Conservation (phyloP, 345 rosid genomes). For the Moringa oleifera region DNA sequence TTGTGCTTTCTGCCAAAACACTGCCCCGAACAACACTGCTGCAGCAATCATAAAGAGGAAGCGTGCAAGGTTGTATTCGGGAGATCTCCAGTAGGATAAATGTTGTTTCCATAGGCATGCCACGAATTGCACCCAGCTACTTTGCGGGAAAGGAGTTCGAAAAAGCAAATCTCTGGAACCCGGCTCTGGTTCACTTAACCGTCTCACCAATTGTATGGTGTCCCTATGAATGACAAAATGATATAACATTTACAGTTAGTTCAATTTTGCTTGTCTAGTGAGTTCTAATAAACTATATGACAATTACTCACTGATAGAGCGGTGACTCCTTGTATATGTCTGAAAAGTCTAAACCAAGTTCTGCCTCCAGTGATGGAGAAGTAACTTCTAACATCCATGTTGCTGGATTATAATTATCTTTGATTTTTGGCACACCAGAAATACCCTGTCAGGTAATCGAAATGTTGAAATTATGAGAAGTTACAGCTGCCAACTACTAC, state of each 20-base stretch:
- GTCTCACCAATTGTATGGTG: conserved; percentile 16
- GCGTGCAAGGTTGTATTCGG: conserved; percentile 43
- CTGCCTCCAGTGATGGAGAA: conserved; percentile 28
- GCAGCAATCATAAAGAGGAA: conserved; percentile 22
- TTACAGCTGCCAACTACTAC: background rate
- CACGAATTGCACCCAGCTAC: conserved; percentile 39
- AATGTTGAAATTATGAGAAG: background rate
- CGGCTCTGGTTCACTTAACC: conserved; percentile 25
- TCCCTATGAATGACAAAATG: conserved; percentile 25
- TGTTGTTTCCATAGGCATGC: conserved; percentile 61
- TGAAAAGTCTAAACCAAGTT: conserved; percentile 35
- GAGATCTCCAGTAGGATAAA: conserved; percentile 59
- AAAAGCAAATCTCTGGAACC: conserved; percentile 26
- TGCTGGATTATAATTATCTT: conserved; percentile 40
- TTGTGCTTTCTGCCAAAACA: conserved; percentile 48
- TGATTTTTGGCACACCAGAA: conserved; percentile 33
- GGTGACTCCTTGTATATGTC: conserved; percentile 29
- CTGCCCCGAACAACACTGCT: conserved; percentile 33
- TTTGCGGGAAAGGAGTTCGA: conserved; percentile 30
- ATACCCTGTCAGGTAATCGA: conserved; percentile 19
- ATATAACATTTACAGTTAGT: background rate
- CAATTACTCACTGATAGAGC: conserved; percentile 22
- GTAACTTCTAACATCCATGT: conserved; percentile 52
- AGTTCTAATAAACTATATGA: no score
- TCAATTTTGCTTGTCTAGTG: no score